These are phyloP conservation scores for Termitomyces sp. DNA, from an alignment of 768 basidiomycete species.

Conservation along the genomic window DNA sequence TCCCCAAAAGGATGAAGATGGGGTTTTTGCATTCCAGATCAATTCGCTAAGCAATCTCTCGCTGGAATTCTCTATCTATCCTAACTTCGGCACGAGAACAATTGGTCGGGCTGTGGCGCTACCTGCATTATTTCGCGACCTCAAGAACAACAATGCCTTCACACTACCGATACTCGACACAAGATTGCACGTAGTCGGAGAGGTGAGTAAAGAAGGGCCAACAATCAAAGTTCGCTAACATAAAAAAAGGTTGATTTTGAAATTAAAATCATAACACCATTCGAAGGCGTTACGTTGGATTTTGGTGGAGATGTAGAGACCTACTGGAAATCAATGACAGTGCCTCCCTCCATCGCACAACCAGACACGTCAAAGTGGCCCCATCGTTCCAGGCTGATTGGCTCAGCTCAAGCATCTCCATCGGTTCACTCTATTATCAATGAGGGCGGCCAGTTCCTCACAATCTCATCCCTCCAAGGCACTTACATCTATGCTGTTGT, in stretches of 20 bases:
- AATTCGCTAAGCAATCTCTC: constrained; percentile 67
- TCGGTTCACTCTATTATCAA: constrained; percentile 51
- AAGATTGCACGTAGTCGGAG: constrained; percentile 90
- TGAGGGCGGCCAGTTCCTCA: constrained; percentile 53
- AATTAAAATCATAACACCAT: constrained; percentile 81
- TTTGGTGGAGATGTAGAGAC: constrained; percentile 95
- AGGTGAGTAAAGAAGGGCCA: constrained; percentile 45
- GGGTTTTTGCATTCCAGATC: constrained; percentile 86
- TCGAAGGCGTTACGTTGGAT: constrained; percentile 88
- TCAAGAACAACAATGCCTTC: constrained; percentile 51
- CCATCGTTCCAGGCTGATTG: constrained; percentile 41
- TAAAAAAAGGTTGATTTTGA: constrained; percentile 76
- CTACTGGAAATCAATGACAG: constrained; percentile 91
- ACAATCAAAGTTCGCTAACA: constrained; percentile 3
- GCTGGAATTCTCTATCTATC: constrained; percentile 92
- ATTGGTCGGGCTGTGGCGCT: constrained; percentile 90
- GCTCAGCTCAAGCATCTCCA: constrained; percentile 71
- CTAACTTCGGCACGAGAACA: constrained; percentile 95
- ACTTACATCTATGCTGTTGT: constrained; percentile 82
- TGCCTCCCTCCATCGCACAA: constrained; percentile 38
- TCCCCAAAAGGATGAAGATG: constrained; percentile 67
- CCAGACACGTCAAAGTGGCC: constrained; percentile 34
- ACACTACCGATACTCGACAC: constrained; percentile 86
- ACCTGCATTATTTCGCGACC: constrained; percentile 63
- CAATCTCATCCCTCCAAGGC: constrained; percentile 88